Base-by-base conservation (phyloP, 108 stramenopile species). In the Epipyxis sp. region DNA sequence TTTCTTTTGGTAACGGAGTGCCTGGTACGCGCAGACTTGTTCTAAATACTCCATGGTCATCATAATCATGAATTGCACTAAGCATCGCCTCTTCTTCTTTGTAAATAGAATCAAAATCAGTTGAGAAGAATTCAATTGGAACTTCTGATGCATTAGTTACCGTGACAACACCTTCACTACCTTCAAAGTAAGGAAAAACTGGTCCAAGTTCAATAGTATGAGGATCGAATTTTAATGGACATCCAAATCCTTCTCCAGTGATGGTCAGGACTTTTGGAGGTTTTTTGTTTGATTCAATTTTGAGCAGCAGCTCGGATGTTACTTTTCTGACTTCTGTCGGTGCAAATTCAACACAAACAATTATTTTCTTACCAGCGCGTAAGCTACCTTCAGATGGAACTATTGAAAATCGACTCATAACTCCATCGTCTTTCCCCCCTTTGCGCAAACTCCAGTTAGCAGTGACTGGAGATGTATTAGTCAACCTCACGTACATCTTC, bases 41-140 rank as follows among this genome's bases (percentile, higher is more conserved):
- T 1, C 86, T 69, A 42, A 85, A 59, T 42, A 80, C 41, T 1
- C 79, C 84, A 29, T 76, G 76, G 13, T 54, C 50, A 46, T 44
- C 79, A 50, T 83, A 88, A 2, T 41, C 59, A 32, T 44, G 13
- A 34, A 43, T 44, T 39, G 32, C 42, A 13, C 37, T 44, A 0
- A 87, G 44, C 41, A 83, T 72, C n/a, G 45, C 80, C 42, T 89
- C 89, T 44, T 90, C 88, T 25, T 40, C 69, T 0, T 82, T 45
- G 59, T 86, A 83, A n/a, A 77, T 46, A 57, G 69, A 35, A 78
- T 90, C 89, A 69, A 90, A 90, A 77, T 90, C 88, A 35, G 89
- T 37, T 10, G 88, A 89, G 77, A 79, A 90, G 16, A 89, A 86
- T 76, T 89, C 89, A 37, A 90, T 78, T 65, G 78, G 67, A 46